These are phyloP conservation scores for Citrus sinensis DNA, from an alignment of 345 rosid species.

Conservation along the genomic window DVS_A1.0 CM039163.1:8986001-8986500, in stretches of 20 bases:
- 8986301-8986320: background rate
- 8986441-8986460: no score
- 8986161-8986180: background rate
- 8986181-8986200: background rate
- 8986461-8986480: no score
- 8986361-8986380: background rate
- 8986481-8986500: no score
- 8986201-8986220: background rate
- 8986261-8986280: background rate
- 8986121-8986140: constrained; percentile 1
- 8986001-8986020: background rate
- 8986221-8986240: background rate
- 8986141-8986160: background rate
- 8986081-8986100: background rate
- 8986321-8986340: background rate
- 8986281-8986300: background rate
- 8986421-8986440: no score
- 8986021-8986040: background rate
- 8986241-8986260: constrained; percentile 12
- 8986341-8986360: background rate
- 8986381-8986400: no score
- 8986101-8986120: background rate
- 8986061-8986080: background rate
- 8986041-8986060: background rate
- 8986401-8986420: no score